A percentile compares a stretch with the other conserved stretches of the same genome.
Evolutionary conservation across 1,284 basidiomycete species (phyloP).

Genomic region (Ganoderma lucidum): DNA sequence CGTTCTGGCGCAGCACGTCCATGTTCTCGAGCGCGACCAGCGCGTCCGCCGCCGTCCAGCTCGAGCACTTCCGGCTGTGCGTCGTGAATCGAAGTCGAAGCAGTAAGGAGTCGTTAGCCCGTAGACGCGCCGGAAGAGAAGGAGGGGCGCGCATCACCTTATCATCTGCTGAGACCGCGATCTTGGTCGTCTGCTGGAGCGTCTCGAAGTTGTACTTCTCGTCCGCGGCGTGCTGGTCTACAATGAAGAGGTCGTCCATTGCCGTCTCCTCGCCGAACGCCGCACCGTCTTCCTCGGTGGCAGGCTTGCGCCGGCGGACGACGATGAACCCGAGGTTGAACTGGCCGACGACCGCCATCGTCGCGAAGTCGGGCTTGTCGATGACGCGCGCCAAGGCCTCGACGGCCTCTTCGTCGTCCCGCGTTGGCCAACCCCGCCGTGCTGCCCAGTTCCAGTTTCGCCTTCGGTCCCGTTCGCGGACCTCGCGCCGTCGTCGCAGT

Average conservation of each 20-base stretch:
- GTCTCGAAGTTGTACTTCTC: slow-evolving; percentile 99
- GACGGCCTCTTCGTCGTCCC: slow-evolving; percentile 66
- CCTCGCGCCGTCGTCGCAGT: slow-evolving; percentile 6
- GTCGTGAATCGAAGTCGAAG: no score
- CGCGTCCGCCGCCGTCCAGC: slow-evolving; percentile 91
- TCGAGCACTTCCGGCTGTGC: slow-evolving; percentile 84
- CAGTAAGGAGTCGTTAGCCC: slow-evolving; percentile 43
- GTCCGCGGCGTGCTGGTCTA: slow-evolving; percentile 91
- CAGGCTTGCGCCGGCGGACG: slow-evolving; percentile 56
- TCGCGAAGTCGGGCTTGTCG: slow-evolving; percentile 85
- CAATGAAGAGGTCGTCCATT: slow-evolving; percentile 92
- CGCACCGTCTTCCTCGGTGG: slow-evolving; percentile 17
- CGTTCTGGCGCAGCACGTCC: slow-evolving; percentile 83
- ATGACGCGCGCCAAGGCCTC: slow-evolving; percentile 87
- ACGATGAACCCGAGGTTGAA: slow-evolving; percentile 98
- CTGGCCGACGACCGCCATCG: slow-evolving; percentile 91
- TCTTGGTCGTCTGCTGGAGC: slow-evolving; percentile 86
- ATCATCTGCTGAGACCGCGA: slow-evolving; percentile 89
- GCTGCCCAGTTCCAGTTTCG: slow-evolving; percentile 35
- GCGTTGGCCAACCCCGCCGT: slow-evolving; percentile 70
- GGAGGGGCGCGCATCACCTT: slow-evolving; percentile 56
- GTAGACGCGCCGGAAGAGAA: slow-evolving; percentile 24
- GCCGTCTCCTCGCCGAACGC: slow-evolving; percentile 57
- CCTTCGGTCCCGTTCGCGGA: slow-evolving; percentile 13
- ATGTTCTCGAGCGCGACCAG: slow-evolving; percentile 89